Base-by-base conservation (phyloP, 2,329 filamentous ascomycete genomes). In the Sporothrix pallida region DNA sequence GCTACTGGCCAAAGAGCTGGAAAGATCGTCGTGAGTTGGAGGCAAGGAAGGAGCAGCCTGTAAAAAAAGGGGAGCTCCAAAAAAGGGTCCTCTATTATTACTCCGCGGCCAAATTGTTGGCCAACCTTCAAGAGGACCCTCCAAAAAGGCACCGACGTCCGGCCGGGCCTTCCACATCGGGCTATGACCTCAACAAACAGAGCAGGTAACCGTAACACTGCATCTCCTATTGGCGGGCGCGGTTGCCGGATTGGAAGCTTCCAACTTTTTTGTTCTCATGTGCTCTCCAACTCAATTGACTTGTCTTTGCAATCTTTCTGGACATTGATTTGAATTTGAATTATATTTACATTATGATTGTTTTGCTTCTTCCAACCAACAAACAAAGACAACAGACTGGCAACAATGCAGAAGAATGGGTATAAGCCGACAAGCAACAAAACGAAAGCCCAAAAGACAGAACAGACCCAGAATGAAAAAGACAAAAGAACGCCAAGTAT, bases 121-220 rank as follows among this genome's bases (percentile, higher is more conserved):
- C 23, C 23, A 26, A 26, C 23, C 23, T 26, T 26, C 23, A 26
- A 26, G 23, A 26, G 23, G 23, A 26, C 23, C 23, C 62, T 67
- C 62, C 62, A 67, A 67, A 67, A 62, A 58, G 67, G 44, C 68
- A 62, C 58, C 70, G 56, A 72, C 46, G 56, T 63, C 26, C 58
- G 70, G 70, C 70, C 70, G 70, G 70, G 37, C 42, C 44, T 72
- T 72, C 58, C 70, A 26, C 23, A 52, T 72, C 44, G 56, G 44
- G 70, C 44, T n/a, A 2, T 63, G 4, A 8, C 17, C 7, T 20
- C 52, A 54, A 54, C n/a, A 23, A 20, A 10, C 20, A 15, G 3
- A 26, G 10, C 15, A 7, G 9, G 56, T 42, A 31, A 31, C 31
- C 37, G 60, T 23, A 17, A 6, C 13, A 1, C 17, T 20, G 9